A percentile compares a stretch with the other conserved stretches of the same genome.
Conservation (phyloP, 306 rosid genomes). For the Oxytropis ochrocephala region DNA sequence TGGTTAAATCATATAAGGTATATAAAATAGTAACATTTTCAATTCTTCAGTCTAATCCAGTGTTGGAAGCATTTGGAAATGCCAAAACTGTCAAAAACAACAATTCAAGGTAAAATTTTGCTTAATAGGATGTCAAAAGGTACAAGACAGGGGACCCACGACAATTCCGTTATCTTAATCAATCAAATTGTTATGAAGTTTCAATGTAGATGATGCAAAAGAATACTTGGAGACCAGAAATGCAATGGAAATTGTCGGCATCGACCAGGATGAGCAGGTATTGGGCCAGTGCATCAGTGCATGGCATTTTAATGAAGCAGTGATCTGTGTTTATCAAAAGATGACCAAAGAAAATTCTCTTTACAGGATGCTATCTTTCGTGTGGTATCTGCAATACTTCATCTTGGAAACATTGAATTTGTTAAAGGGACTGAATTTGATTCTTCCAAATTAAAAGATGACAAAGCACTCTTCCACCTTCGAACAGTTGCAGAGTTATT, state of each 20-base stretch:
- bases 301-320: constrained; percentile 1
- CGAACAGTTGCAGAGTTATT: constrained; percentile 63
- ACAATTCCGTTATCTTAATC: constrained; percentile 72
- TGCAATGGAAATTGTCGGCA: constrained; percentile 89
- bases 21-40: constrained; percentile 27
- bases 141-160: constrained; percentile 72
- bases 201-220: constrained; percentile 76
- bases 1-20: neutral
- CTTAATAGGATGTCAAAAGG: constrained; percentile 56
- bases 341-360: constrained; percentile 15
- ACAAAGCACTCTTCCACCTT: constrained; percentile 64
- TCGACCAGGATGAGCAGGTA: constrained; percentile 84
- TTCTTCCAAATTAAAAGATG: constrained; percentile 75
- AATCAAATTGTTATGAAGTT: constrained; percentile 68
- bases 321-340: constrained; percentile 1
- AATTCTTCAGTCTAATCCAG: constrained; percentile 77
- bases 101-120: constrained; percentile 64
- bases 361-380: constrained; percentile 77
- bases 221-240: constrained; percentile 82
- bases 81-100: constrained; percentile 87
- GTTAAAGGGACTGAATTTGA: constrained; percentile 69
- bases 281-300: constrained; percentile 5
- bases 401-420: constrained; percentile 76
- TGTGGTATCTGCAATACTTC: constrained; percentile 79
- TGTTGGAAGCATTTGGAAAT: constrained; percentile 86